Evolutionary conservation across 176 grass and related monocot species (phyloP), one percentile per base, ranked within the genome.

Genomic region (Dactylis glomerata): DNA sequence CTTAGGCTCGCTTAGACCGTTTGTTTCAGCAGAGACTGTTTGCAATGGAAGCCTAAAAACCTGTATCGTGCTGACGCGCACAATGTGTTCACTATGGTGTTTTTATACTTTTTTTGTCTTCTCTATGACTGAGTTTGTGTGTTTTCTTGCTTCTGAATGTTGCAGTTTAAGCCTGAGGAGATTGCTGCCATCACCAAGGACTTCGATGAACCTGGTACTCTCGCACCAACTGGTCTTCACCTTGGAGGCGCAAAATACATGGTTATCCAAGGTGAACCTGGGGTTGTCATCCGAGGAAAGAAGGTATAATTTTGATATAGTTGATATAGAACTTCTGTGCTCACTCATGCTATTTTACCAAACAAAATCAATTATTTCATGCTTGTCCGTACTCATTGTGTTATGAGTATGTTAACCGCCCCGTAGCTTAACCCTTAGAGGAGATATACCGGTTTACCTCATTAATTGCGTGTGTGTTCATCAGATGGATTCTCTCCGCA

Each of bases 241-340:
- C 68, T 96, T 62, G 91, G 86, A 64, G 78, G 86, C 67, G 63
- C 91, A 64, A 96, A 96, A 80, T 96, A 96, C 89, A 96, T 96
- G 94, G 94, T 96, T 65, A 96, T 96, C 83, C 89, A 91, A 89
- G 94, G 94, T 77, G 94, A 96, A 96, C 59, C 87, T 32, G 84
- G 68, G 27, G 84, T 23, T 86, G 94, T 93, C 82, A 96, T 96
- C 86, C 78, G 94, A 77, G 94, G 94, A 83, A 96, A 96, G 84
- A 96, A 93, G 94, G 94, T 96, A 83, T 19, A 52, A 52, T 52
- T 5, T 52, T 51, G 2, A 14, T 46, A 10, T 42, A 9, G 44
- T n/a, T n/a, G n/a, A n/a, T n/a, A n/a, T n/a, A 36, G 44, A 46
- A 46, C 0, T 14, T 46, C 14, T 14, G 3, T 46, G 44, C 44